Base-by-base conservation (phyloP, 73 alveolate species). In the Durusdinium trenchii region DNA sequence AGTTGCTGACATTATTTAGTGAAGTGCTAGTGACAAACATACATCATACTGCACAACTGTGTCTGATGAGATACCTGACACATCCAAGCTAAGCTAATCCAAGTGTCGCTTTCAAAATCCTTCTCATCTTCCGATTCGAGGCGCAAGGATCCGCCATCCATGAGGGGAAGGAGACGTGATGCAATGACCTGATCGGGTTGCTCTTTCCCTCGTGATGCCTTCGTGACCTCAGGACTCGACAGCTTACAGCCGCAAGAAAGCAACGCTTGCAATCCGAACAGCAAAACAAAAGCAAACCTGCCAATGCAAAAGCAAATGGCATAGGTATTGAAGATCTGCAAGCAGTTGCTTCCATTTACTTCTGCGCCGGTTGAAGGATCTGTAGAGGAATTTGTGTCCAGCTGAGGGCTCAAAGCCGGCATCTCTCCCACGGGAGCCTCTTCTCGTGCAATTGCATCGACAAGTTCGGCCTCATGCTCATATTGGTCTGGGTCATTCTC, bases 401-500 rank as follows among this genome's bases (percentile, higher is more conserved):
- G 35, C 51, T 16, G 79, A 36, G 52, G 64, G 3, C 54, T 38
- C 43, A 78, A 18, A 2, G 94, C 18, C 14, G 69, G 30, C 54
- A 16, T 54, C n/a, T 26, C 84, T 26, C 42, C 52, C 30, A 3
- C 67, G 35, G 48, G 67, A 7, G 23, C 32, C 43, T n/a, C 50
- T 57, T 67, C 6, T 14, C 3, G 32, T 47, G 93, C 16, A 46
- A 20, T 42, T 43, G 69, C 3, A 18, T 12, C 40, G 91, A 46
- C 75, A 20, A 9, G 30, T 60, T 5, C 40, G 5, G 93, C 94
- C 40, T 36, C 78, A 52, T 35, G 69, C n/a, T 87, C 69, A 45
- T 52, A 76, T 60, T 67, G 61, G 1, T 67, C 78, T 1, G 97
- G 97, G 28, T 90, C 97, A 46, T 90, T 90, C 87, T 90, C 97